These are phyloP conservation scores for Ceratocystis destructans DNA, from an alignment of 2,329 filamentous ascomycete species.

Conservation along the genomic window DNA sequence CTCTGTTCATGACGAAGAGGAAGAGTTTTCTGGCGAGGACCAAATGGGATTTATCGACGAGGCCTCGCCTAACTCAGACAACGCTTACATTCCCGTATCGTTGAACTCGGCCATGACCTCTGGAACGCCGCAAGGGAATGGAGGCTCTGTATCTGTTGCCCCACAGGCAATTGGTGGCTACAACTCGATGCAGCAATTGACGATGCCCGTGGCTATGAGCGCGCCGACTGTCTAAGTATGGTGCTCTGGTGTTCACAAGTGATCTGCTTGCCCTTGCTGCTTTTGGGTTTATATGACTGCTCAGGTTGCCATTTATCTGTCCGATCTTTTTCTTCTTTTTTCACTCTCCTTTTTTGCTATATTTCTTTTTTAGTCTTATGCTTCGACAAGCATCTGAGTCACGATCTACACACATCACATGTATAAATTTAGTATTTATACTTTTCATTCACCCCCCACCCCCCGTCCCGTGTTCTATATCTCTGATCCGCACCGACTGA, in stretches of 20 bases:
- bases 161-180: constrained; percentile 29
- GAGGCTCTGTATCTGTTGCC: constrained; percentile 16
- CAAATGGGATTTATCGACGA: constrained; percentile 70
- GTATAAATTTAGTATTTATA: constrained; percentile 17
- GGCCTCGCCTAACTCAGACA: constrained; percentile 58
- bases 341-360: constrained; percentile 21
- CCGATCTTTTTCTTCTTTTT: constrained; percentile 16
- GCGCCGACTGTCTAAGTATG: constrained; percentile 28
- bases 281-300: too few relatives aligned
- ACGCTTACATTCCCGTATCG: constrained; percentile 44
- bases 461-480: not conserved
- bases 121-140: not conserved
- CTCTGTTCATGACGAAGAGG: constrained; percentile 60
- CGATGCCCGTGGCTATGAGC: constrained; percentile 52
- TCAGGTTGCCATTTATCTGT: not conserved
- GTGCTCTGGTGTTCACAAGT: not conserved
- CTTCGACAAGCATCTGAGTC: constrained; percentile 18
- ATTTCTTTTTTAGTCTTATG: constrained; percentile 18
- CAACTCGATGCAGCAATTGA: constrained; percentile 47
- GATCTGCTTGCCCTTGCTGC: too few relatives aligned
- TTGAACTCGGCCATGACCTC: constrained; percentile 29
- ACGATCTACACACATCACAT: constrained; percentile 17
- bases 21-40: constrained; percentile 70
- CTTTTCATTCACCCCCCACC: not conserved
- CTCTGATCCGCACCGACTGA: not conserved